Base-by-base conservation (phyloP, 2,329 filamentous ascomycete genomes). In the Hypoxylon sp. region DNA sequence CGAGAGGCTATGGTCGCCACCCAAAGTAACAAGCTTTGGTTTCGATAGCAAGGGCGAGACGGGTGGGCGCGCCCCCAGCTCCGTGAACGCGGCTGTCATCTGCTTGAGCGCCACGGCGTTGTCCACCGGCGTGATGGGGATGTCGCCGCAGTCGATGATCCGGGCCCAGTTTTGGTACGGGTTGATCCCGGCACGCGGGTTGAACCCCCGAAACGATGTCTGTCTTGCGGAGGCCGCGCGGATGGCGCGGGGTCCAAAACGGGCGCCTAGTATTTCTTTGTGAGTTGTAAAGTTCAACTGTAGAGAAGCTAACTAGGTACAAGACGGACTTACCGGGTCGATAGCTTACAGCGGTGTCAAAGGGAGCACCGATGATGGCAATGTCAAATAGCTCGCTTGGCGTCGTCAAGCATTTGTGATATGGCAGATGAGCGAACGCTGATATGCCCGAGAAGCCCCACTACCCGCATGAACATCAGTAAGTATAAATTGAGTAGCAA, bases 101-200 rank as follows among this genome's bases (percentile, higher is more conserved):
- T 97, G 94, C 46, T 85, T 83, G 57, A 94, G 82, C 0, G 94
- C 94, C 14, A 97, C 83, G 1, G 83, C 88, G 77, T 97, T 97
- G 81, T 97, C 93, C 72, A 96, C 90, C 0, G 94, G 94, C 0
- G 91, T 92, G 70, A 96, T 84, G 27, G 94, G 93, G 60, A 97
- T 93, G 76, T 97, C 94, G 48, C 94, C 94, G 78, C 94, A 97
- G 82, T 97, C 94, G 53, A 95, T 83, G 63, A 97, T 88, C 39
- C 82, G 88, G 0, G 92, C 91, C 91, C 91, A 95, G 65, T 52
- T 69, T 23, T 83, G 82, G 80, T 96, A 97, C 0, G 94, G 93
- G 78, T 97, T 97, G 70, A 97, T 85, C 39, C 85, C 86, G 1
- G 93, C 93, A 21, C 93, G 89, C 1, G 91, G 87, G 79, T 97